A percentile compares a stretch with the other conserved stretches of the same genome.
These are phyloP conservation scores for Xerocomus amazonicus DNA, from an alignment of 1,284 basidiomycete genomes.

Conservation along the genomic window DNA sequence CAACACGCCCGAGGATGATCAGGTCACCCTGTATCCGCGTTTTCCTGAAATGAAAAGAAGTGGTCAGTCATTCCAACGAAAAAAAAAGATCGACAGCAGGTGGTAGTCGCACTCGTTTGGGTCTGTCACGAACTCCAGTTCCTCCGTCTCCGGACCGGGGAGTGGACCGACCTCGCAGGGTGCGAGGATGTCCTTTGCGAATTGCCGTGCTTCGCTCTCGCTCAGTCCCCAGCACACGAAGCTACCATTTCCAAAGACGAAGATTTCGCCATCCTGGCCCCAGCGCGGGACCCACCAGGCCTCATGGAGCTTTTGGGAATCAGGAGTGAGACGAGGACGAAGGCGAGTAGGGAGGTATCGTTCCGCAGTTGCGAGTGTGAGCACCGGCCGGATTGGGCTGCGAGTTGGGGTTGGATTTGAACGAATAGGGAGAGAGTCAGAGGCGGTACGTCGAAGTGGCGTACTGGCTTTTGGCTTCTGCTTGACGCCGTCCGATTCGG, in stretches of 20 bases:
- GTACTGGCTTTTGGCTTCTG: slow-evolving; percentile 73
- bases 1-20: slow-evolving; percentile 78
- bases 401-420: slow-evolving; percentile 76
- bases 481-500: slow-evolving; percentile 35
- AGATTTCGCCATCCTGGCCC: slow-evolving; percentile 79
- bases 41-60: slow-evolving; percentile 42
- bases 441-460: slow-evolving; percentile 63
- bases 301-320: slow-evolving; percentile 61
- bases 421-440: slow-evolving; percentile 73
- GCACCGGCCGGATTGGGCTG: slow-evolving; percentile 67
- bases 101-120: slow-evolving; percentile 56
- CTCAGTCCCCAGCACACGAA: slow-evolving; percentile 86
- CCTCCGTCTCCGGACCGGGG: slow-evolving; percentile 77
- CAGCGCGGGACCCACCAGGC: slow-evolving; percentile 77
- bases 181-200: slow-evolving; percentile 62
- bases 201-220: slow-evolving; percentile 73
- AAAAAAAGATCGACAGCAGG: slow-evolving; percentile 1
- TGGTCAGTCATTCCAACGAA: slow-evolving; percentile 6
- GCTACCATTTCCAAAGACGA: slow-evolving; percentile 81
- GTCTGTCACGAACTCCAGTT: slow-evolving; percentile 87
- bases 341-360: slow-evolving; percentile 63
- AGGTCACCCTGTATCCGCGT: slow-evolving; percentile 86
- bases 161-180: slow-evolving; percentile 60
- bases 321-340: slow-evolving; percentile 47
- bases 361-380: slow-evolving; percentile 75